Conservation (phyloP, 2,329 filamentous ascomycete species). For the Thielaviopsis ethacetica region DNA sequence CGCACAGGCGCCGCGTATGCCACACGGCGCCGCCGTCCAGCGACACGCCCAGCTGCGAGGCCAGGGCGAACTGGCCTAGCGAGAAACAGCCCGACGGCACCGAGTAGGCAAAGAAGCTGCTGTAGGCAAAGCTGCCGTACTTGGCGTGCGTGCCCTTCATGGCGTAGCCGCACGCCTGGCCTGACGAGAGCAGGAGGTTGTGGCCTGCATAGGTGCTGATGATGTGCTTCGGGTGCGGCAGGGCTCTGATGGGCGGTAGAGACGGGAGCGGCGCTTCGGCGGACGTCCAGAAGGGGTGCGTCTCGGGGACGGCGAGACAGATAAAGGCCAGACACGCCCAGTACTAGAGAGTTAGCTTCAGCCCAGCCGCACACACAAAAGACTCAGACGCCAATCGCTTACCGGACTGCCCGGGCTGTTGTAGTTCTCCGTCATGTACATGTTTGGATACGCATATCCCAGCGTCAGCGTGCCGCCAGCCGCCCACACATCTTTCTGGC, state of each 20-base stretch:
- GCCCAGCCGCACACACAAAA: too few relatives aligned
- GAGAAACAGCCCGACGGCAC: conserved; percentile 62
- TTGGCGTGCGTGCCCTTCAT: conserved; percentile 71
- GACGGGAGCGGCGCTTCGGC: conserved; percentile 40
- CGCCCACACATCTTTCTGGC: conserved; percentile 58
- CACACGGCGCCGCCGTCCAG: conserved; percentile 65
- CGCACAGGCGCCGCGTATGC: conserved; percentile 56
- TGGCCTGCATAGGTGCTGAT: conserved; percentile 55
- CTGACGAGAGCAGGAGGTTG: conserved; percentile 57
- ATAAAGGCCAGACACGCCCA: conserved; percentile 71
- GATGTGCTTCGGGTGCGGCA: conserved; percentile 59
- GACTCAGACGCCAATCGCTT: conserved; percentile 14
- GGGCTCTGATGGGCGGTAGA: conserved; percentile 41
- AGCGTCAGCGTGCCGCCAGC: conserved; percentile 58
- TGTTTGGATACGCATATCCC: conserved; percentile 65
- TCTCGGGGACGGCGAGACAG: conserved; percentile 49
- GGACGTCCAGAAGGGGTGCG: conserved; percentile 61
- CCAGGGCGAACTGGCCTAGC: conserved; percentile 60
- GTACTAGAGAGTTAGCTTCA: conserved; percentile 35
- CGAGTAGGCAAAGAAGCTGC: conserved; percentile 58
- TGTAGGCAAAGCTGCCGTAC: conserved; percentile 67
- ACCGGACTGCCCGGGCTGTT: conserved; percentile 55
- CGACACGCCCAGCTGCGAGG: conserved; percentile 59
- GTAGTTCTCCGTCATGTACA: conserved; percentile 69
- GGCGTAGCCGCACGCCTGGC: conserved; percentile 68